Conservation (phyloP, 345 rosid genomes). For the Gossypium bickii region DNA sequence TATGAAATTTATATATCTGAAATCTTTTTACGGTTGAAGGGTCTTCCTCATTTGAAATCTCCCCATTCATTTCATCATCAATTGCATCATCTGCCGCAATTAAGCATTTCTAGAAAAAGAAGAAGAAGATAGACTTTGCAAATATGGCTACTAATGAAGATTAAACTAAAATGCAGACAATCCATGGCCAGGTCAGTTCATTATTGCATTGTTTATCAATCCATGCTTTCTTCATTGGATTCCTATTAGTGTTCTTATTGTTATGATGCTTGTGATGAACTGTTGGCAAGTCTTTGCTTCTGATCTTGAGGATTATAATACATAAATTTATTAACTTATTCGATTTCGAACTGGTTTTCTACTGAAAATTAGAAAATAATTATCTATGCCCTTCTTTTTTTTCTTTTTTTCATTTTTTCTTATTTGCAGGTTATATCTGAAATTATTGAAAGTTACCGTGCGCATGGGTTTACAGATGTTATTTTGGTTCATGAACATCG, state of each 20-base stretch:
- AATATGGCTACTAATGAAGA: too few species aligned
- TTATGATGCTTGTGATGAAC: neutral
- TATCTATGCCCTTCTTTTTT: neutral
- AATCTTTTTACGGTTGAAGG: too few species aligned
- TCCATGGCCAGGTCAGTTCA: slow-evolving; percentile 52
- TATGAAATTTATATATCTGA: too few species aligned
- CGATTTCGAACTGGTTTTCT: too few species aligned
- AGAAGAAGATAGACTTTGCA: too few species aligned
- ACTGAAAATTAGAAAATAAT: neutral
- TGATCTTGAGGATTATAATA: neutral
- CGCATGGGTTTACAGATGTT: slow-evolving; percentile 86
- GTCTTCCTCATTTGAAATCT: too few species aligned
- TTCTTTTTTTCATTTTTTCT: neutral
- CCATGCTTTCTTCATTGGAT: neutral
- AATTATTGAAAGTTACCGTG: slow-evolving; percentile 78
- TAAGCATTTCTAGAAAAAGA: too few species aligned
- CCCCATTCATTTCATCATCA: too few species aligned
- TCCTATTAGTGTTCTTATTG: neutral
- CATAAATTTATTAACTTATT: too few species aligned
- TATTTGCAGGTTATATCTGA: slow-evolving; percentile 73
- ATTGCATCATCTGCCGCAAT: too few species aligned
- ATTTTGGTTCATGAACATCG: slow-evolving; percentile 86
- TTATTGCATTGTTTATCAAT: neutral
- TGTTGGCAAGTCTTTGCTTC: neutral
- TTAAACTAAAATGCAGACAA: too few species aligned